phyloP scores from a whole-genome alignment of 2,329 filamentous ascomycete species.

The Madurella fahalii region DNA sequence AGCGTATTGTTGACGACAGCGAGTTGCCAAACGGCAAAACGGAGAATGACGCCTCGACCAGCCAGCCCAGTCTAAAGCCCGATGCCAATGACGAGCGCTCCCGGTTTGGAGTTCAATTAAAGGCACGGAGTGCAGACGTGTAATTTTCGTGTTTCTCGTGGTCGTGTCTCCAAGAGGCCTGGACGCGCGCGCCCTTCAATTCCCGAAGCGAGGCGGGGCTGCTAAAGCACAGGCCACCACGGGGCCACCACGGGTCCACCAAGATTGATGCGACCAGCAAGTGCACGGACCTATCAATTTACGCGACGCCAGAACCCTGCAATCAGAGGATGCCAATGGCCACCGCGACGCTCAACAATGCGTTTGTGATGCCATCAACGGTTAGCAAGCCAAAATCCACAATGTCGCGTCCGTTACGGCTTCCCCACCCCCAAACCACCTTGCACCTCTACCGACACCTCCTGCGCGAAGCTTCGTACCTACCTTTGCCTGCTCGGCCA shows the following conservation, averaged over 20 bases:
- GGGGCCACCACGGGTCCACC: neutral
- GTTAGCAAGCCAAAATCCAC: neutral
- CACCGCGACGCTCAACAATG: neutral
- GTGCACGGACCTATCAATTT: slow-evolving; percentile 1
- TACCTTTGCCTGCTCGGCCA: slow-evolving; percentile 48
- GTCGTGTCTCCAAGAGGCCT: slow-evolving; percentile 14
- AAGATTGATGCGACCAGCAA: neutral
- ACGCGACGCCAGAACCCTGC: neutral
- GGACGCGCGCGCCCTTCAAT: neutral
- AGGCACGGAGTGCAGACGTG: slow-evolving; percentile 21
- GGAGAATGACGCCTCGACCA: neutral
- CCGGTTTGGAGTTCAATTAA: slow-evolving; percentile 24
- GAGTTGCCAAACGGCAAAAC: neutral
- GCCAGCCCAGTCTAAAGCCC: neutral
- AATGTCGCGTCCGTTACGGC: slow-evolving; percentile 36
- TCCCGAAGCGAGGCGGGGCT: neutral
- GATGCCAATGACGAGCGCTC: neutral
- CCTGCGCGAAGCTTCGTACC: slow-evolving; percentile 58
- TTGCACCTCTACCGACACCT: slow-evolving; percentile 55
- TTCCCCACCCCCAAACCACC: slow-evolving; percentile 25
- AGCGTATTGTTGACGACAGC: slow-evolving; percentile 2
- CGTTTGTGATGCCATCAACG: neutral
- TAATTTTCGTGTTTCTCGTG: slow-evolving; percentile 27
- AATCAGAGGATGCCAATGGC: too few relatives aligned
- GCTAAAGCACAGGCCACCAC: neutral